A percentile compares a stretch with the other conserved stretches of the same genome.
phyloP scores from a whole-genome alignment of 768 basidiomycete genomes.

The Lactarius sanguifluus region DNA sequence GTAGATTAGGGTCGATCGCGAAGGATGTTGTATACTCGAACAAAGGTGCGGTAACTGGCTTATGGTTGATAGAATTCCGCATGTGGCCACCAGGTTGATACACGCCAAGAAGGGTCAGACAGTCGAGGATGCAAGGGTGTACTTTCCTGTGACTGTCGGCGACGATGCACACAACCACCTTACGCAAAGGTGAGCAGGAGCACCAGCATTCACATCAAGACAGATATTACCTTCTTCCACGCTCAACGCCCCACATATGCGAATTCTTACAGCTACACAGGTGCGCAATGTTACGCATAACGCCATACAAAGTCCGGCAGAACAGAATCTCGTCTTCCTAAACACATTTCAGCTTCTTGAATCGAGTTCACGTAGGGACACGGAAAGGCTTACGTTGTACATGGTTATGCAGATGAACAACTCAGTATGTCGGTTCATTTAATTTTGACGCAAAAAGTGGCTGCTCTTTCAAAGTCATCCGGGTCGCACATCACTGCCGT shows the following conservation, averaged over 20 bases:
- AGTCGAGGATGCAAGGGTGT: conserved; percentile 83
- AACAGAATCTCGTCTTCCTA: conserved; percentile 90
- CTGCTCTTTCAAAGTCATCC: conserved; percentile 83
- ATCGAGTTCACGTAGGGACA: conserved; percentile 3
- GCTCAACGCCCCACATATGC: conserved; percentile 93
- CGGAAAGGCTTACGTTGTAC: conserved; percentile 76
- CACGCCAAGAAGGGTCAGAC: conserved; percentile 88
- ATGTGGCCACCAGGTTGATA: conserved; percentile 73
- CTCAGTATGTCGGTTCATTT: conserved; percentile 78
- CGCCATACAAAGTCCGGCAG: conserved; percentile 90
- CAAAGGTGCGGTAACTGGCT: conserved; percentile 69
- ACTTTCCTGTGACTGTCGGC: conserved; percentile 83
- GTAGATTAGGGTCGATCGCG: conserved; percentile 72
- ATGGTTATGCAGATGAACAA: conserved; percentile 94
- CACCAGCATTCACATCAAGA: conserved; percentile 1
- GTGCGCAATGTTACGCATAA: conserved; percentile 85
- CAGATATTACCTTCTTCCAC: conserved; percentile 79
- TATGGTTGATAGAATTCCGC: conserved; percentile 67
- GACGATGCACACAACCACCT: conserved; percentile 92
- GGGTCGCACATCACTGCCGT: conserved; percentile 94
- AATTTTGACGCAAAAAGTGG: conserved; percentile 83
- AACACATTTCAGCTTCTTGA: conserved; percentile 15
- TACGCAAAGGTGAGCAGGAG: neutral
- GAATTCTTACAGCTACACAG: conserved; percentile 83
- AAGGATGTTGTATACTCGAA: conserved; percentile 90